Conservation (phyloP, 1,284 basidiomycete genomes). For the Microbotryum saponariae region DNA sequence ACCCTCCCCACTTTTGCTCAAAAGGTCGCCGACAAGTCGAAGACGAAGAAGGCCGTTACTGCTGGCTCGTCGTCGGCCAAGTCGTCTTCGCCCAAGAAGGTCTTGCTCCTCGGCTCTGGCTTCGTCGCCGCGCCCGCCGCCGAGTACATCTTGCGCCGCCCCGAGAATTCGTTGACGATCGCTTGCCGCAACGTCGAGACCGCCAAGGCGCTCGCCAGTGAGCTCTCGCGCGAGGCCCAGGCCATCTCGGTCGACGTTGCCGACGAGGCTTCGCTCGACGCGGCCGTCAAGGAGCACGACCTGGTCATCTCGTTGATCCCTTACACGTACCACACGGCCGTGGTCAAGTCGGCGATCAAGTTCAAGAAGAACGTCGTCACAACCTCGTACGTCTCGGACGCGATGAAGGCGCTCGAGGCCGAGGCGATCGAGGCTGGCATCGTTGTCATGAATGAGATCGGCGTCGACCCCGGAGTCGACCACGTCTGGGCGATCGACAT, state of each 20-base stretch:
- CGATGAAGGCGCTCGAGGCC: conserved; percentile 78
- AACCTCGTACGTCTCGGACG: conserved; percentile 84
- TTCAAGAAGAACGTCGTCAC: conserved; percentile 93
- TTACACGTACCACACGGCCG: conserved; percentile 81
- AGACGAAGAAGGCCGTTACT: conserved; percentile 56
- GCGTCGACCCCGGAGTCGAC: conserved; percentile 82
- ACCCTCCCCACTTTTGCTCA: conserved; percentile 86
- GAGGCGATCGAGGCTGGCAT: conserved; percentile 83
- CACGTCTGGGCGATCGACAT: conserved; percentile 96
- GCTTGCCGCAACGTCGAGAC: conserved; percentile 78
- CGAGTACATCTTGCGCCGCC: conserved; percentile 80
- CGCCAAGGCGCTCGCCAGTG: conserved; percentile 61
- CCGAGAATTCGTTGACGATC: conserved; percentile 76
- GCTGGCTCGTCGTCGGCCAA: conserved; percentile 19
- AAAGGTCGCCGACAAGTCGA: conserved; percentile 45
- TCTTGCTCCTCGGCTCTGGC: conserved; percentile 87
- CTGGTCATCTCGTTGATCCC: conserved; percentile 95
- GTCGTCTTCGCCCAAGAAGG: conserved; percentile 51
- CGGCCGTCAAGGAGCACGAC: conserved; percentile 75
- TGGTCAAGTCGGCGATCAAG: conserved; percentile 94
- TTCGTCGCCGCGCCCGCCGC: conserved; percentile 91
- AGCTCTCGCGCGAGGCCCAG: conserved; percentile 57
- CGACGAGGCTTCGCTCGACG: conserved; percentile 63
- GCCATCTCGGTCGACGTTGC: conserved; percentile 79
- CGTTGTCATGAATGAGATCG: conserved; percentile 96